Evolutionary conservation across 176 grass and related monocot species (phyloP).

Genomic region (Leersia perrieri): DNA sequence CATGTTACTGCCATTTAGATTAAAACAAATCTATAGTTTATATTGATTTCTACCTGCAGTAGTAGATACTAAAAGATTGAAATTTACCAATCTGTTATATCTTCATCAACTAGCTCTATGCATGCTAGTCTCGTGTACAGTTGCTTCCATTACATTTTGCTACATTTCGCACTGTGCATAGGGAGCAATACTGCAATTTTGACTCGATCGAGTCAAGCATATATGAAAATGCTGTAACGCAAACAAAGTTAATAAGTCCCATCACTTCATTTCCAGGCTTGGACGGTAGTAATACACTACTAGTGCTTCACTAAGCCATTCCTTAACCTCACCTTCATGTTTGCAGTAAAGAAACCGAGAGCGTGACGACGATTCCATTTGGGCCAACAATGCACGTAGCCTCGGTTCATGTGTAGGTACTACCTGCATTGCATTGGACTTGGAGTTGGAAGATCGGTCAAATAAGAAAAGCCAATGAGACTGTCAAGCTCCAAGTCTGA

Average conservation of each 20-base stretch:
- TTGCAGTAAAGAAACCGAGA: slow-evolving; percentile 1
- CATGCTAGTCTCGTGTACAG: no score
- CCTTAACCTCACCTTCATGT: neutral
- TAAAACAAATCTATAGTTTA: no score
- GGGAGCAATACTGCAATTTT: neutral
- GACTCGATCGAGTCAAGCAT: neutral
- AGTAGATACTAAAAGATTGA: no score
- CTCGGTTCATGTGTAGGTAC: slow-evolving; percentile 28
- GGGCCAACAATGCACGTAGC: slow-evolving; percentile 23
- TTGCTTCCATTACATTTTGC: neutral
- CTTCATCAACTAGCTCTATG: no score
- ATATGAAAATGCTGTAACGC: neutral
- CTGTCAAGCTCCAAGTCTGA: neutral
- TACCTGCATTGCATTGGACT: slow-evolving; percentile 6
- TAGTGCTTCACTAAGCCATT: neutral
- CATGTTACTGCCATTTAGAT: no score
- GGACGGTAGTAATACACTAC: neutral
- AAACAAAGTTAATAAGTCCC: slow-evolving; percentile 9
- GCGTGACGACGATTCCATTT: slow-evolving; percentile 43
- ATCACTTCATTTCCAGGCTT: neutral
- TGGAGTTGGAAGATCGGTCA: slow-evolving; percentile 26
- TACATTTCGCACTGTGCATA: neutral
- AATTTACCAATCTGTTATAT: neutral
- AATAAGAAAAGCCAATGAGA: slow-evolving; percentile 38
- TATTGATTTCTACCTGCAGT: no score